Base-by-base conservation (phyloP, 805 yeast genomes). In the Pichia rugopelliculosa region DNA sequence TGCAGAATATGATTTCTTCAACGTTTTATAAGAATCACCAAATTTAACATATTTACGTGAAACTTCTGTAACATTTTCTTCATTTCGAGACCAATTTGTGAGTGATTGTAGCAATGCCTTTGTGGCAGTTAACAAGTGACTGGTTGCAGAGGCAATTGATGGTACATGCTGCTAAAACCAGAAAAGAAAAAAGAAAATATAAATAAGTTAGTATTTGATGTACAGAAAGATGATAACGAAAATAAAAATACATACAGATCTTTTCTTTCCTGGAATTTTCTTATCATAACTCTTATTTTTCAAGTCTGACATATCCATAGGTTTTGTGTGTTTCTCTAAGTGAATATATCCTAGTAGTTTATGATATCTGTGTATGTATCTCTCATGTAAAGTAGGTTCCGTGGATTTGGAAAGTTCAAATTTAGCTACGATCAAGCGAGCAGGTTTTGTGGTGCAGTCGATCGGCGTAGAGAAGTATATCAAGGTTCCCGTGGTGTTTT, bases 21-120 rank as follows among this genome's bases (percentile, higher is more conserved):
- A 87, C 3, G 86, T 79, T 56, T 91, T 82, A 71, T 89, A 93
- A 64, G 91, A 97, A 59, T 90, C 93, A 0, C 99, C 99, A 25
- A 93, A 74, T 54, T 80, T 83, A 15, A 93, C 99, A 62, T 88
- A 93, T 3, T 89, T 85, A 57, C 89, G 87, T 2, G 96, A 87
- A 3, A 93, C 97, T 53, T 79, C 87, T 47, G 78, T 77, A 41
- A 90, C 98, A 22, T 82, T 75, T 6, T 87, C 89, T n/a, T 76
- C 73, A 21, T 78, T 79, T 51, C 79, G 74, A 1, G 98, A 90
- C 99, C 99, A 93, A 51, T 80, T 87, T 0, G 95, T 87, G 44
- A 93, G 69, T 17, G 87, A 76, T 57, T 87, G 96, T n/a, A 93
- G 70, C 12, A 91, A 71, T 49, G 87, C 89, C 58, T 91, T 91